Evolutionary conservation across 176 grass and related monocot species (phyloP), one percentile per base, ranked within the genome.

Genomic region (Neostapfia colusana): DNA sequence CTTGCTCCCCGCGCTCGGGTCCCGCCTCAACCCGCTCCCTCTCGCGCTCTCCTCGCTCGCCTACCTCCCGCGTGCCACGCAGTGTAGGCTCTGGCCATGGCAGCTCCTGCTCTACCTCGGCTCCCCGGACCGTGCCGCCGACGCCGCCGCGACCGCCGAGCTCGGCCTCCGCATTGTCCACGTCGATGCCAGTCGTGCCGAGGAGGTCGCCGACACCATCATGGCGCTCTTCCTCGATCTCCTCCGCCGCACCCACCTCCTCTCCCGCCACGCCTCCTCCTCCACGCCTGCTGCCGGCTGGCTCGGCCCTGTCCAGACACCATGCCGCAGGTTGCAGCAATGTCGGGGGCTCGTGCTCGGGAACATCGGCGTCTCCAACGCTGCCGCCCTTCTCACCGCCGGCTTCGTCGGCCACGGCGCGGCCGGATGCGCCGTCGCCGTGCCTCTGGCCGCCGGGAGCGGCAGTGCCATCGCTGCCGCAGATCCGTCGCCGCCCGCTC

Each of bases 211-310:
- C n/a, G n/a, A n/a, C n/a, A n/a, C n/a, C n/a, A n/a, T n/a, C n/a
- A 97, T 93, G 95, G 95, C 95, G 65, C 91, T 97, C 53, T 85
- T 97, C 78, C 89, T 97, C 16, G 89, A 86, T 2, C 92, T 97
- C 79, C 82, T 97, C 56, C 89, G 89, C 68, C 84, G 89, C 41
- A 97, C 89, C 14, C 94, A 93, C 77, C 86, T 92, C 4, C 89
- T 97, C 6, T 93, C 86, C 43, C 82, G 88, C n/a, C 81, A 91
- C n/a, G n/a, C n/a, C n/a, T n/a, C n/a, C n/a, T n/a, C n/a, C 69
- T 85, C 84, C 63, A 74, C 83, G 2, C 74, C 74, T 0, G 27
- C 87, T 37, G 56, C 89, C 1, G 94, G 84, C 1, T 98, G 95
- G 89, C 86, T 98, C 65, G 95, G 95, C 49, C 84, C 85, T 63